These are phyloP conservation scores for Xylaria sp. DNA, from an alignment of 2,329 filamentous ascomycete species.

Conservation along the genomic window DNA sequence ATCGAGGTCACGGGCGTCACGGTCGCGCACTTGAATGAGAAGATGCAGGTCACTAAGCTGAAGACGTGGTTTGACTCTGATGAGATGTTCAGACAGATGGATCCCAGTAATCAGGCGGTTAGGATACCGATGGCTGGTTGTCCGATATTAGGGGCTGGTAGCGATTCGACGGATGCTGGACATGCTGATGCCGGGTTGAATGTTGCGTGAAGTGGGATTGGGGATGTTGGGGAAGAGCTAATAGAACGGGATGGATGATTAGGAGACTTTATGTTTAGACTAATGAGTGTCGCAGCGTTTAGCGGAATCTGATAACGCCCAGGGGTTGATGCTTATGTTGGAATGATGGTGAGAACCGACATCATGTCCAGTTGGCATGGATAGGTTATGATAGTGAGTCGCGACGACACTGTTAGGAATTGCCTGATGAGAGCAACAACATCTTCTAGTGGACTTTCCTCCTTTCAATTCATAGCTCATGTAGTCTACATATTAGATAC, in stretches of 20 bases:
- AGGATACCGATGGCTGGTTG: slow-evolving; percentile 16
- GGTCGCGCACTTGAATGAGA: slow-evolving; percentile 70
- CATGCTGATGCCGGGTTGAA: neutral
- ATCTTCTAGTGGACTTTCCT: neutral
- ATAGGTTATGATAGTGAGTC: too few species aligned
- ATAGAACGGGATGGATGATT: neutral
- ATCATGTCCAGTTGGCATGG: too few species aligned
- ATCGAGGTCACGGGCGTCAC: slow-evolving; percentile 74
- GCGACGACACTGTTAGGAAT: neutral
- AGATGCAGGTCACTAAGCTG: slow-evolving; percentile 66
- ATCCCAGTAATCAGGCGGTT: slow-evolving; percentile 31
- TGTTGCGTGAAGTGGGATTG: too few species aligned
- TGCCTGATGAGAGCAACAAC: neutral
- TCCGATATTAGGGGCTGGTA: slow-evolving; percentile 7
- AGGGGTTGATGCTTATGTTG: too few species aligned
- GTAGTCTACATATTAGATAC: neutral
- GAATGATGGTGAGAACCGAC: too few species aligned
- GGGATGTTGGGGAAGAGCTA: neutral
- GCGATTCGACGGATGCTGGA: neutral
- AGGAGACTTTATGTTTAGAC: neutral
- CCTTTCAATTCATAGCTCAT: neutral
- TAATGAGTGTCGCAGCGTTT: too few species aligned
- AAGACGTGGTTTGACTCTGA: slow-evolving; percentile 75
- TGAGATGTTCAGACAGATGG: slow-evolving; percentile 75
- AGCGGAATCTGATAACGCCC: too few species aligned